Base-by-base conservation (phyloP, 1,284 basidiomycete species). In the Ceratobasidium sp. region DNA sequence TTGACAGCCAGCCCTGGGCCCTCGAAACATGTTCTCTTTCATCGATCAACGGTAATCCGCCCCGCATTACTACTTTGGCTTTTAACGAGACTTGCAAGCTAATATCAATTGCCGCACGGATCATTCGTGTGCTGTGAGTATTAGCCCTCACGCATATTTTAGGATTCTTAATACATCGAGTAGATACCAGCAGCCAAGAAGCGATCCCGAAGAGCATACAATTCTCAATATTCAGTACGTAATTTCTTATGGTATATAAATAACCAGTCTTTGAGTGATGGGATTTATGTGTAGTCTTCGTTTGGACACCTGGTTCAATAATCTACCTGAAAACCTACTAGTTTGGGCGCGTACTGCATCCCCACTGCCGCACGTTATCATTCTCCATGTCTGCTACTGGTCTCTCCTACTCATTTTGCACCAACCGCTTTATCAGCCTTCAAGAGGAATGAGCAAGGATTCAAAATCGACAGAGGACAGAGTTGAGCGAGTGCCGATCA, bases 371-470 rank as follows among this genome's bases (percentile, higher is more conserved):
- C n/a, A n/a, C n/a, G n/a, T n/a, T 32, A 79, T 91, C 5, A 88
- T 88, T 83, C 80, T 89, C 71, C 88, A 91, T 76, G 80, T 89
- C 39, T 83, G 84, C 1, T 88, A 88, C 77, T 86, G 87, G 80
- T 90, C 87, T 88, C 80, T 87, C 5, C 82, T 85, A 62, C 87
- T 91, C 39, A 81, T 90, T 9, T 84, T 91, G 0, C 88, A 89
- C 74, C 83, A 88, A 0, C 88, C 89, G 0, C 89, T 88, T 80
- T 90, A 87, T 77, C 52, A 30, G 83, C 28, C 10, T 4, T 30
- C 30, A 21, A 39, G 39, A n/a, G 41, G 26, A 8, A 43, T 18
- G 18, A 2, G 9, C 5, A 14, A 18, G 9, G 23, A 6, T 28
- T 9, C 18, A 50, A 16, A 41, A 1, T 23, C n/a, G 36, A 39